Conservation (phyloP, 2,329 filamentous ascomycete genomes). For the Ophiostoma piceae region DNA sequence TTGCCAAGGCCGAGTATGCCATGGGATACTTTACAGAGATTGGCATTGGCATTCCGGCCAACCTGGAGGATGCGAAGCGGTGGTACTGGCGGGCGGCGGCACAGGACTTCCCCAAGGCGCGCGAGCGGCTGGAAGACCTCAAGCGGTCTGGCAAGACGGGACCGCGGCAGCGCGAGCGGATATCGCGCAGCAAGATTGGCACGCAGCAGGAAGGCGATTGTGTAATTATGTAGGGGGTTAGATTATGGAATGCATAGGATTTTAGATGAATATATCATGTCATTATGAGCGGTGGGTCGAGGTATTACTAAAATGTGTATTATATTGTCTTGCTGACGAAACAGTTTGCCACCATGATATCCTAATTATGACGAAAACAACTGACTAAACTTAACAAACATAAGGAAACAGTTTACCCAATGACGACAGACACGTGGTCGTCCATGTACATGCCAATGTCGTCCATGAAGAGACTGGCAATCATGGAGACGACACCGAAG, state of each 20-base stretch:
- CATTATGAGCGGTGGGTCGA: not conserved
- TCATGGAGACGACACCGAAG: slow-evolving; percentile 52
- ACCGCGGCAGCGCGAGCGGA: slow-evolving; percentile 68
- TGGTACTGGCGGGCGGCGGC: slow-evolving; percentile 98
- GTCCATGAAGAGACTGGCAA: slow-evolving; percentile 54
- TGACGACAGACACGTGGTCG: slow-evolving; percentile 52
- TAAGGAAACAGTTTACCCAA: slow-evolving; percentile 26
- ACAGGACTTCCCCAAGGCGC: slow-evolving; percentile 89
- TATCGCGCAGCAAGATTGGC: slow-evolving; percentile 64
- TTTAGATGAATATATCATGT: not conserved
- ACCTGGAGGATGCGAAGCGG: slow-evolving; percentile 89
- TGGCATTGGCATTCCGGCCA: slow-evolving; percentile 80
- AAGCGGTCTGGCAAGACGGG: slow-evolving; percentile 70
- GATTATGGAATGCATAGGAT: not conserved
- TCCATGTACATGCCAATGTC: slow-evolving; percentile 56
- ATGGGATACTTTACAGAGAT: slow-evolving; percentile 98
- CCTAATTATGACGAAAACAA: not conserved
- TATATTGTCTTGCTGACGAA: not conserved
- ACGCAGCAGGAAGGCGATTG: slow-evolving; percentile 84
- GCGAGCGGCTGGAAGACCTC: slow-evolving; percentile 86
- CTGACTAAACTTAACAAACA: not conserved
- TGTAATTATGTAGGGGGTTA: slow-evolving; percentile 56
- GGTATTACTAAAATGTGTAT: not conserved
- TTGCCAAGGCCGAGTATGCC: slow-evolving; percentile 93
- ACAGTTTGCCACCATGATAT: slow-evolving; percentile 3